Base-by-base conservation (phyloP, 2,329 filamentous ascomycete species). In the Orbilia brochopaga region DNA sequence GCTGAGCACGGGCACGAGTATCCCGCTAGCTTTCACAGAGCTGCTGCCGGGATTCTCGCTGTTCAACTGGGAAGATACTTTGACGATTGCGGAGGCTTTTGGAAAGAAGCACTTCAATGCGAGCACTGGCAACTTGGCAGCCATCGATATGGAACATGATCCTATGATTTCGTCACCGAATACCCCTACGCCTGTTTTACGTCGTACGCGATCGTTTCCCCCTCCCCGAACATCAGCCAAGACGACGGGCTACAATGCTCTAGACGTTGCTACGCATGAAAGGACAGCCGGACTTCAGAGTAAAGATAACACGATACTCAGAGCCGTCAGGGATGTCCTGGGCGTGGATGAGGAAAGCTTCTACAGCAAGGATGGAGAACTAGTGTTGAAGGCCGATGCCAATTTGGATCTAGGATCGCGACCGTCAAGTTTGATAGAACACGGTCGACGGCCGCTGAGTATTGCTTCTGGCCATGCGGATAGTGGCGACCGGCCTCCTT, bases 351-450 rank as follows among this genome's bases (percentile, higher is more conserved):
- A 77, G 42, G 74, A 76, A 57, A 66, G 76, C 19, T 77, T 77
- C 37, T 74, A 76, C 63, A 76, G 75, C 42, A 76, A 77, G 50
- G 76, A 77, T 72, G 76, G 75, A 11, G 76, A 77, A 54, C 70
- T 77, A 27, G 75, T 77, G 57, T 58, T 77, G 37, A 77, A 77
- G 52, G 75, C 76, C 13, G 75, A 76, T 30, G 55, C 58, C 17
- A 74, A 74, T 56, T 66, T 62, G 19, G 63, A 66, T 53, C 52
- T 67, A 0, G 61, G 66, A 30, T 76, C 76, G 24, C 73, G 76
- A 27, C 76, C 76, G 21, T 74, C 76, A 30, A 77, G 76, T 48
- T 74, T 76, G 21, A 77, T 77, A 64, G 76, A 77, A 42, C 75
- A 74, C 13, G 76, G 67, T 17, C 40, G 67, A 37, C 67, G 67